A percentile compares a stretch with the other conserved stretches of the same genome.
Evolutionary conservation across 257 asterid genomes (phyloP).

Genomic region (Solanum chmielewskii): DNA sequence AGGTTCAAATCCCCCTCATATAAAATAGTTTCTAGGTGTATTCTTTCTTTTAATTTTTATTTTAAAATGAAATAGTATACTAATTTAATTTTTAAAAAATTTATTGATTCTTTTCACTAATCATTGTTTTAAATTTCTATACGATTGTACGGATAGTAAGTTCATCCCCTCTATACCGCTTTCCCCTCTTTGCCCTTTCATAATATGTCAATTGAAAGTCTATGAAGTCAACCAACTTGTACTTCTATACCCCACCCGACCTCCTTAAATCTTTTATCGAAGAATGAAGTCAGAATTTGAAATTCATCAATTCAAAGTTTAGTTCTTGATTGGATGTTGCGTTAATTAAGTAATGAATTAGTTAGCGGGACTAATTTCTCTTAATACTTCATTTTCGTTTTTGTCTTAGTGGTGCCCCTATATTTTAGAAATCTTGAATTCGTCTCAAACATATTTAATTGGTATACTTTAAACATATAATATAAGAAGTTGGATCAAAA

Average conservation of each 20-base stretch:
- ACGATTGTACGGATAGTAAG: neutral
- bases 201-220: neutral
- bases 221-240: neutral
- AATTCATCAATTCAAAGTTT: neutral
- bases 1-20: neutral
- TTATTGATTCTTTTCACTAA: neutral
- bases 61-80: neutral
- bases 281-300: neutral
- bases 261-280: neutral
- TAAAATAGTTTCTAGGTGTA: neutral
- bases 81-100: neutral
- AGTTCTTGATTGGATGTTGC: too few relatives aligned
- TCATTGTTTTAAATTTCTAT: neutral
- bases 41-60: neutral
- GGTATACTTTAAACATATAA: neutral
- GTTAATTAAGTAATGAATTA: neutral
- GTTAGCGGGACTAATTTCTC: fast-evolving
- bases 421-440: neutral
- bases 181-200: neutral
- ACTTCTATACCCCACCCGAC: neutral
- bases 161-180: neutral
- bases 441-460: neutral
- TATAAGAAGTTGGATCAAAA: neutral
- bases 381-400: too few relatives aligned
- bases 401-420: fast-evolving